Base-by-base conservation (phyloP, 805 yeast species). In the Saccharomycopsis fodiens region DNA sequence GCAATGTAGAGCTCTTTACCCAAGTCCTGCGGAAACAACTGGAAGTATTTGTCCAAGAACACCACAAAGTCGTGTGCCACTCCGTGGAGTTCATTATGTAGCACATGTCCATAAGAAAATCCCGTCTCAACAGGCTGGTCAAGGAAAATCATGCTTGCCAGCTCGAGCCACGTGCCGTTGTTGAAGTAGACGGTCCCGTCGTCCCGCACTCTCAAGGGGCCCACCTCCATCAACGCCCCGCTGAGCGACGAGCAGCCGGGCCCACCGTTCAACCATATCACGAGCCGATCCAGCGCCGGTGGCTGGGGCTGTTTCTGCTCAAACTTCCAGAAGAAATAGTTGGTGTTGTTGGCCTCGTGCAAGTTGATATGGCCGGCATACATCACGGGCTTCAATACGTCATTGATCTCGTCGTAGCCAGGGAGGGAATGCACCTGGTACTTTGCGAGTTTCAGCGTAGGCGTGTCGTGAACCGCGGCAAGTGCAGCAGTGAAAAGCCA, bases 191-290 rank as follows among this genome's bases (percentile, higher is more conserved):
- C 69, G n/a, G 44, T 15, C 22, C 52, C 58, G 6, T 68, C 57
- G 1, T 57, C 52, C 50, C 62, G 60, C 23, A 82, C 63, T 39
- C 89, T 65, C 41, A 81, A 70, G 2, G 94, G 94, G 0, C 94
- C 94, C 5, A 80, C 63, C 57, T 85, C 94, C 78, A 85, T 74
- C 50, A 84, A 59, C 1, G 87, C 88, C 4, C 94, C 94, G 60
- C 85, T 94, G 83, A 84, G 73, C 2, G 91, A 83, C 4, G 89
- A 82, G 60, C 94, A 85, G 0, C 94, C 94, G 0, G 94, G 94
- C 0, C 94, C 94, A 8, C 94, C 94, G 60, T 85, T 85, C 21
- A 85, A 68, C 94, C 94, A 85, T 47, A 85, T 70, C n/a, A 77
- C 68, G 16, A 78, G 66, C 48, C 62, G 65, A 49, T 65, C 65